These are phyloP conservation scores for Mortierella sp. DNA, from an alignment of 371 early-diverging fungal species.

Conservation along the genomic window DNA sequence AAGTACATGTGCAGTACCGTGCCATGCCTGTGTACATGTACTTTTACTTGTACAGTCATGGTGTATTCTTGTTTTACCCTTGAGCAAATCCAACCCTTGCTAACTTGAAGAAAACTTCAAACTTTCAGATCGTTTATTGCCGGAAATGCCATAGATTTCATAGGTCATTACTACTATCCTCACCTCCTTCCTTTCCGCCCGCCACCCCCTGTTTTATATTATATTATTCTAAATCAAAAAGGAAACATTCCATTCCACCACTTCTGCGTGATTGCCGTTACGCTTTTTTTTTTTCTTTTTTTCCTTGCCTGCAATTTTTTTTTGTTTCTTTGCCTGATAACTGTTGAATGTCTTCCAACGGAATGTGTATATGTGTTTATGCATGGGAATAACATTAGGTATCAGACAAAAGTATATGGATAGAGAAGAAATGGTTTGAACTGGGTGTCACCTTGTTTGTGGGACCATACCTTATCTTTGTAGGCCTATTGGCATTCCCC, in stretches of 20 bases:
- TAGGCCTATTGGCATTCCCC: background rate
- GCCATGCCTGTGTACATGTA: too few relatives aligned
- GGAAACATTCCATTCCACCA: conserved; percentile 12
- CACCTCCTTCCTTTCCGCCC: background rate
- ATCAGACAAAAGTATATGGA: background rate
- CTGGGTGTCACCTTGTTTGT: background rate
- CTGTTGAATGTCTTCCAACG: background rate
- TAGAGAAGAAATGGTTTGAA: background rate
- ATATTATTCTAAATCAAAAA: conserved; percentile 2
- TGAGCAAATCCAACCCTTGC: too few relatives aligned
- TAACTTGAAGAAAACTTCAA: too few relatives aligned
- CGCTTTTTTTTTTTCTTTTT: background rate
- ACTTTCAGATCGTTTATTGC: too few relatives aligned
- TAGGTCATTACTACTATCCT: background rate
- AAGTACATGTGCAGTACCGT: background rate
- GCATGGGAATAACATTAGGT: background rate
- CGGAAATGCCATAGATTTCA: background rate
- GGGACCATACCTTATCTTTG: background rate
- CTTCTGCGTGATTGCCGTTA: background rate
- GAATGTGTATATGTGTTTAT: background rate
- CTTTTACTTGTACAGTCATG: too few relatives aligned
- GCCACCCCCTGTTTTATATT: too few relatives aligned
- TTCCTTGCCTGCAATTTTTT: background rate
- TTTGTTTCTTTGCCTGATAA: background rate
- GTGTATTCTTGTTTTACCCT: background rate